Conservation (phyloP, 1,139 yeast genomes). For the Nakaseomyces delphensis region DNA sequence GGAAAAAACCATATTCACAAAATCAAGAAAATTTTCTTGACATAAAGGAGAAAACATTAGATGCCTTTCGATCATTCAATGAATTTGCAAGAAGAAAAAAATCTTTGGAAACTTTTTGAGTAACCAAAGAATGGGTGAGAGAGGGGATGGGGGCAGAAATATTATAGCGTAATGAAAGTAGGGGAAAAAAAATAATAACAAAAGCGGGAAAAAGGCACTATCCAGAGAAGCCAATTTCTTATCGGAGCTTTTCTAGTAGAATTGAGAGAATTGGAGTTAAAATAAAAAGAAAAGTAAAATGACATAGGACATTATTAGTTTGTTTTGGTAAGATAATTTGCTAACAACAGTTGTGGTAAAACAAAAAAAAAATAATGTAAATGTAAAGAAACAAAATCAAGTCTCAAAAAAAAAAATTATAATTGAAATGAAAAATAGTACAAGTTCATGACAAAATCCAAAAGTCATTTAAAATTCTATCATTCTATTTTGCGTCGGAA, state of each 20-base stretch:
- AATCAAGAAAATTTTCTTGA: neutral
- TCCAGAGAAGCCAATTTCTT: slow-evolving; percentile 4
- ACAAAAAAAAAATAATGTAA: neutral
- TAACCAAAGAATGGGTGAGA: neutral
- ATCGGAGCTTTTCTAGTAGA: neutral
- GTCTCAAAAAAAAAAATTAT: slow-evolving; percentile 6
- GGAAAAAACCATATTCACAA: neutral
- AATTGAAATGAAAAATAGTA: slow-evolving; percentile 8
- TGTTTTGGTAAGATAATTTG: neutral
- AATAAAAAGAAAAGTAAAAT: neutral
- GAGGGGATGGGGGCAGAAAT: too few relatives aligned
- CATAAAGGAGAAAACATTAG: neutral
- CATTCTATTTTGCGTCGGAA: neutral
- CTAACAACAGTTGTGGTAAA: neutral
- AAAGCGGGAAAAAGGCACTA: neutral
- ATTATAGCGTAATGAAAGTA: neutral
- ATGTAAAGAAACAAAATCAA: slow-evolving; percentile 8
- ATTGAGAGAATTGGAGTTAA: slow-evolving; percentile 4
- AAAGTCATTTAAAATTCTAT: slow-evolving; percentile 10
- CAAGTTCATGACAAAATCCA: slow-evolving; percentile 7
- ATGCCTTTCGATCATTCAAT: neutral
- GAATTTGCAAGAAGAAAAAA: slow-evolving; percentile 2
- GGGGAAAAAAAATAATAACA: slow-evolving; percentile 2
- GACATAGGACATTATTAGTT: neutral
- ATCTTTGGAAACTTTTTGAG: neutral